Evolutionary conservation across 768 basidiomycete species (phyloP), one percentile per base, ranked within the genome.

Genomic region (Pleurotus eryngii): DNA sequence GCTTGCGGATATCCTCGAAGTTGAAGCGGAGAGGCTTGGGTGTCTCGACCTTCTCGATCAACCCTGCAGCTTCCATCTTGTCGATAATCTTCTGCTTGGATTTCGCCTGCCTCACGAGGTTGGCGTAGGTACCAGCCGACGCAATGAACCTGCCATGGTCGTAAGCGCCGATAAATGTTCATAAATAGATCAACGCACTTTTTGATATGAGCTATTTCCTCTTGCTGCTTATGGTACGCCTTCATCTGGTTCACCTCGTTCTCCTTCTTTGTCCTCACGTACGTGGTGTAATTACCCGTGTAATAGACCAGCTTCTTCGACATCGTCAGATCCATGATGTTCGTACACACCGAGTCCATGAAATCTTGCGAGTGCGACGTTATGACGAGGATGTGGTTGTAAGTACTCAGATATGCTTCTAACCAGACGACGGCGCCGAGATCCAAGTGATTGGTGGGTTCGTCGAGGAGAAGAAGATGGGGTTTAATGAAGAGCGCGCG

Each of bases 211-310:
- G 84, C 84, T 64, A 98, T 98, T 75, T 98, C 96, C 47, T 99
- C 96, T 72, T 99, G 96, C 70, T 99, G 96, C 75, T 99, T 99
- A 65, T 86, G 68, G 74, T 98, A 99, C 53, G 96, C 97, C 81
- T 99, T 99, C 95, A 98, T 97, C 78, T 97, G 95, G 73, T 98
- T 99, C 68, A 95, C 89, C 79, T 99, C 96, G 78, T 99, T 99
- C 81, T 99, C 96, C 65, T 76, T 66, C 81, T 90, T 95, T 57
- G 96, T 98, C 69, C 93, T 87, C 63, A 98, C 95, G 75, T 94
- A 98, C n/a, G 91, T 93, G 49, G 93, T 81, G 77, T 97, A 98
- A 74, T 98, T 98, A 76, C 95, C 96, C 60, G 86, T 85, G 74
- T 98, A 98, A 73, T 97, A 97, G 40, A 91, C 79, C 56, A 98